phyloP scores from a whole-genome alignment of 169 alveolate genomes.

The Besnoitia besnoiti region DNA sequence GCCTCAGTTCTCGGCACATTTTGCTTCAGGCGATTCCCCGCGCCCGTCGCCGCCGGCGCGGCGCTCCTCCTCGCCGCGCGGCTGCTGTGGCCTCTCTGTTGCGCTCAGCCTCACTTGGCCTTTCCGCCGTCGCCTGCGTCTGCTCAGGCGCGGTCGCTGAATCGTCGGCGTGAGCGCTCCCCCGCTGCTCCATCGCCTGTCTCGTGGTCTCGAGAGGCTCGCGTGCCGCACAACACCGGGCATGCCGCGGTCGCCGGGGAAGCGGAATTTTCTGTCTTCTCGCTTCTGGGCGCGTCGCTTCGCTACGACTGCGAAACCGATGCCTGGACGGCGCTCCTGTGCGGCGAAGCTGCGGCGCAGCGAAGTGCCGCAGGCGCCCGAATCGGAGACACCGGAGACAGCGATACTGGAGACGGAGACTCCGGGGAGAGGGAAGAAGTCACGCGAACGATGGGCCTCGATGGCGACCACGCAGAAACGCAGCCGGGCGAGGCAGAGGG shows the following conservation, averaged over 20 bases:
- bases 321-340: not conserved
- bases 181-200: too few relatives aligned
- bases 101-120: constrained; percentile 3
- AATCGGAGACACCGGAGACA: not conserved
- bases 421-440: not conserved
- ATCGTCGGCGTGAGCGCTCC: too few relatives aligned
- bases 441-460: not conserved
- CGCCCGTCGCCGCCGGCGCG: not conserved
- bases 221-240: too few relatives aligned
- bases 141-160: not conserved
- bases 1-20: not conserved
- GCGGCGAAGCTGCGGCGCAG: not conserved
- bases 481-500: not conserved
- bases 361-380: not conserved
- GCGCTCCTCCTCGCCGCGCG: not conserved
- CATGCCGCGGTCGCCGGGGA: not conserved
- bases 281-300: not conserved
- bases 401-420: not conserved
- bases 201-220: too few relatives aligned
- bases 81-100: constrained; percentile 16
- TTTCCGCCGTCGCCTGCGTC: not conserved
- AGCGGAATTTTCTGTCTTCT: not conserved
- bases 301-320: not conserved
- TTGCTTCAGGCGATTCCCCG: not conserved
- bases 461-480: not conserved